A percentile compares a stretch with the other conserved stretches of the same genome.
phyloP scores from a whole-genome alignment of 164 flowering plant genomes.

The Akebia trifoliata region DNA sequence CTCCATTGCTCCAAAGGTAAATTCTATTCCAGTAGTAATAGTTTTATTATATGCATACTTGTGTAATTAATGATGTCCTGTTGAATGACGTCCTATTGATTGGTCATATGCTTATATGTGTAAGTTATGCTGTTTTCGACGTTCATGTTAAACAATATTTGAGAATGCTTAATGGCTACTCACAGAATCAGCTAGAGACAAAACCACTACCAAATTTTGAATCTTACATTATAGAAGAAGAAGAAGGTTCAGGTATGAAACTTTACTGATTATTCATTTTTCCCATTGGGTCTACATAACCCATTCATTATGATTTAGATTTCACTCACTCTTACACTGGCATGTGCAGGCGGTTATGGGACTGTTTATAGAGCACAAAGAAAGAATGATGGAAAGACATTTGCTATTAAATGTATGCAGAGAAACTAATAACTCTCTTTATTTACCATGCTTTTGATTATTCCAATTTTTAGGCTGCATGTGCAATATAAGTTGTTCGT shows the following conservation, averaged over 20 bases:
- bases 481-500: background rate
- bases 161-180: slow-evolving; percentile 12
- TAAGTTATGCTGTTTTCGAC: background rate
- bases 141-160: background rate
- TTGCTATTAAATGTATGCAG: slow-evolving; percentile 42
- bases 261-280: slow-evolving; percentile 1
- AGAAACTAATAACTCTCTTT: background rate
- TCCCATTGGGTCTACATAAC: background rate
- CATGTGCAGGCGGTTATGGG: slow-evolving; percentile 47
- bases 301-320: background rate
- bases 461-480: slow-evolving; percentile 1
- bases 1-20: slow-evolving; percentile 25
- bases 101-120: background rate
- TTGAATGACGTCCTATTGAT: background rate
- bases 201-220: slow-evolving; percentile 53
- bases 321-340: background rate
- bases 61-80: background rate
- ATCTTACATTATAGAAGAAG: slow-evolving; percentile 56
- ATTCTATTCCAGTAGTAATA: slow-evolving; percentile 1
- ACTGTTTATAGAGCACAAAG: slow-evolving; percentile 45
- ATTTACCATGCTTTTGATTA: background rate
- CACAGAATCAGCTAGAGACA: slow-evolving; percentile 32
- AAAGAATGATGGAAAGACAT: slow-evolving; percentile 32
- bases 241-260: slow-evolving; percentile 57
- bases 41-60: background rate